A percentile compares a stretch with the other conserved stretches of the same genome.
These are phyloP conservation scores for Striga hermonthica DNA, from an alignment of 305 asterid species.

Conservation along the genomic window DNA sequence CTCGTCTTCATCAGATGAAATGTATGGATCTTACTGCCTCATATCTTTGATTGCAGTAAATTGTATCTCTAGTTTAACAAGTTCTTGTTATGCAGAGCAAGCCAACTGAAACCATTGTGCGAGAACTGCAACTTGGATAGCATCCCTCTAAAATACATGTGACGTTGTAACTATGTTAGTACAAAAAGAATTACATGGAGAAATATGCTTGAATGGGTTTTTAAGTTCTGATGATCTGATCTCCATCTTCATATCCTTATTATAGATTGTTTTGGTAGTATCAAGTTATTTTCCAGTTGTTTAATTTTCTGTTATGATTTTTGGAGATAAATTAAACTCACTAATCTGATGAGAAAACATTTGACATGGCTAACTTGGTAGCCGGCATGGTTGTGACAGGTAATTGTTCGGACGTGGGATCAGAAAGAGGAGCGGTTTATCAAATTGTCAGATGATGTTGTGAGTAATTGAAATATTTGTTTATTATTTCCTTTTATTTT, in stretches of 20 bases:
- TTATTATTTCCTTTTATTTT: conserved; percentile 11
- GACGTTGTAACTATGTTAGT: too few species aligned
- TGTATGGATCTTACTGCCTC: too few species aligned
- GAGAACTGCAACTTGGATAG: too few species aligned
- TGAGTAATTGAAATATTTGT: conserved; percentile 29
- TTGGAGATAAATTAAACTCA: not conserved
- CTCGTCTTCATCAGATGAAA: too few species aligned
- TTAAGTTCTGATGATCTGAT: too few species aligned
- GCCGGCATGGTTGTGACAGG: conserved; percentile 45
- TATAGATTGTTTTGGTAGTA: conserved; percentile 6
- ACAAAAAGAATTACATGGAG: too few species aligned
- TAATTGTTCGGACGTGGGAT: conserved; percentile 80
- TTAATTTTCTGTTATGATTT: conserved; percentile 15
- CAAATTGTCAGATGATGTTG: conserved; percentile 76
- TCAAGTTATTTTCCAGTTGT: not conserved
- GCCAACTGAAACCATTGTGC: too few species aligned
- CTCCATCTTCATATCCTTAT: too few species aligned
- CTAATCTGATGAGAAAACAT: conserved; percentile 17
- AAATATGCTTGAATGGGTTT: not conserved
- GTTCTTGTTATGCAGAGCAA: too few species aligned
- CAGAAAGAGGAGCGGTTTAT: conserved; percentile 58
- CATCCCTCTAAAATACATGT: too few species aligned
- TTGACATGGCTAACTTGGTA: conserved; percentile 6
- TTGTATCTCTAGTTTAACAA: too few species aligned
- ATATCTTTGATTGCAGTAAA: too few species aligned